phyloP scores from a whole-genome alignment of 495 filamentous ascomycete species.

The Aspergillus wentii region DNA sequence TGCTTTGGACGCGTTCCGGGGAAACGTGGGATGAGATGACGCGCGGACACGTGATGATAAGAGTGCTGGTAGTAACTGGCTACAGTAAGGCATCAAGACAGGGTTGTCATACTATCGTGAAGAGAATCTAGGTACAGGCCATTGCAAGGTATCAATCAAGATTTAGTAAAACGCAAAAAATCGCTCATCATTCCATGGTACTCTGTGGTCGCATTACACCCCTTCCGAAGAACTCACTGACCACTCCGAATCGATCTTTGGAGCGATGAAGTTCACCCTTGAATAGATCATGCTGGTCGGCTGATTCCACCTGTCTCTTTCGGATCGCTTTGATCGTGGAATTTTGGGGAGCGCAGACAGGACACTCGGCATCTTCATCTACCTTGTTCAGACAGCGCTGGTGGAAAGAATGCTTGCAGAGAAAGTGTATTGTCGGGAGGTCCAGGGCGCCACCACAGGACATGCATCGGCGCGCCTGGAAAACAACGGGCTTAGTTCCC shows the following conservation, averaged over 20 bases:
- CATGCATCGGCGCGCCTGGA: constrained; percentile 82
- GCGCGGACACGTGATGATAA: constrained; percentile 36
- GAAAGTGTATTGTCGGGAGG: constrained; percentile 86
- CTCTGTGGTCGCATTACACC: constrained; percentile 70
- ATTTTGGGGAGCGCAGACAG: constrained; percentile 75
- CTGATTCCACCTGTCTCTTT: constrained; percentile 79
- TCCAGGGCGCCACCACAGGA: constrained; percentile 72
- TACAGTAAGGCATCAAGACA: too few relatives aligned
- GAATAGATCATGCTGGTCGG: constrained; percentile 88
- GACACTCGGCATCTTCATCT: constrained; percentile 73
- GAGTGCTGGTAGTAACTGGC: too few relatives aligned
- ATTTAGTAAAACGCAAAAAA: constrained; percentile 10
- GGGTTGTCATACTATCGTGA: background rate
- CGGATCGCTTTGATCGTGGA: constrained; percentile 81
- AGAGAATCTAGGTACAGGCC: background rate
- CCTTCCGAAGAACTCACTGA: constrained; percentile 90
- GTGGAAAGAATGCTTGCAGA: constrained; percentile 96
- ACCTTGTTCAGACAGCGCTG: constrained; percentile 71
- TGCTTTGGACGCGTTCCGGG: constrained; percentile 15
- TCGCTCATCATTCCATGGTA: constrained; percentile 31
- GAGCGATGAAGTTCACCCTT: constrained; percentile 71
- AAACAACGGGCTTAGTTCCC: constrained; percentile 73
- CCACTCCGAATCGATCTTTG: constrained; percentile 77
- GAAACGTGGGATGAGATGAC: constrained; percentile 7
- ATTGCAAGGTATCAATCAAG: constrained; percentile 5